Evolutionary conservation across 2,329 filamentous ascomycete genomes (phyloP).

Genomic region (Neurospora crassa): DNA sequence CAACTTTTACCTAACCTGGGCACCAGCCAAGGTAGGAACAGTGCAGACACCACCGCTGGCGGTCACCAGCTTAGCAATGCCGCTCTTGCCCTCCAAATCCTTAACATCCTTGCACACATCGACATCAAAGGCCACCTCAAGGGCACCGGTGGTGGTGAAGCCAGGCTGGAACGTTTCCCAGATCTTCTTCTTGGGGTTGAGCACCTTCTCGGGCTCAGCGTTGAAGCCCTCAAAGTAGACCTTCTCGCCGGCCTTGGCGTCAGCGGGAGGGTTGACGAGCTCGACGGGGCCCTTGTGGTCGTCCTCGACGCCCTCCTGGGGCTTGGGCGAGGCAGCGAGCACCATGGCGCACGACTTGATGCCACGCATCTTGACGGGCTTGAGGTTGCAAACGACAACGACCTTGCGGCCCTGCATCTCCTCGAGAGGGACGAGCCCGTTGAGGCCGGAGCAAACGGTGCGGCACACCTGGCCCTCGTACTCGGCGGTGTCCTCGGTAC

Average conservation of each 20-base stretch:
- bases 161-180: constrained; percentile 97
- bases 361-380: constrained; percentile 98
- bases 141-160: constrained; percentile 74
- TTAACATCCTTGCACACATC: constrained; percentile 69
- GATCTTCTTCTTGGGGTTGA: constrained; percentile 99
- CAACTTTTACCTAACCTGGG: constrained; percentile 62
- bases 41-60: constrained; percentile 71
- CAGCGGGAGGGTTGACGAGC: constrained; percentile 74
- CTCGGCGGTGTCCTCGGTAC: constrained; percentile 80
- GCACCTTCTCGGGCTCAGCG: constrained; percentile 81
- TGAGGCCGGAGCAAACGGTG: constrained; percentile 94
- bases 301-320: constrained; percentile 72
- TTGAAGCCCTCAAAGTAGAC: constrained; percentile 93
- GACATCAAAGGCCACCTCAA: constrained; percentile 83
- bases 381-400: constrained; percentile 92
- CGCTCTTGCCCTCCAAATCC: constrained; percentile 59
- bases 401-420: constrained; percentile 97
- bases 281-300: constrained; percentile 88
- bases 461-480: constrained; percentile 86
- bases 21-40: constrained; percentile 71
- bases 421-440: constrained; percentile 82
- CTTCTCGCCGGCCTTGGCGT: constrained; percentile 70
- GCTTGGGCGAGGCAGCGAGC: constrained; percentile 78
- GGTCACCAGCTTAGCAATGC: constrained; percentile 60
- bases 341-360: constrained; percentile 78